These are phyloP conservation scores for Mycosphaerella sp. DNA, from an alignment of 2,329 filamentous ascomycete genomes.

Conservation along the genomic window DNA sequence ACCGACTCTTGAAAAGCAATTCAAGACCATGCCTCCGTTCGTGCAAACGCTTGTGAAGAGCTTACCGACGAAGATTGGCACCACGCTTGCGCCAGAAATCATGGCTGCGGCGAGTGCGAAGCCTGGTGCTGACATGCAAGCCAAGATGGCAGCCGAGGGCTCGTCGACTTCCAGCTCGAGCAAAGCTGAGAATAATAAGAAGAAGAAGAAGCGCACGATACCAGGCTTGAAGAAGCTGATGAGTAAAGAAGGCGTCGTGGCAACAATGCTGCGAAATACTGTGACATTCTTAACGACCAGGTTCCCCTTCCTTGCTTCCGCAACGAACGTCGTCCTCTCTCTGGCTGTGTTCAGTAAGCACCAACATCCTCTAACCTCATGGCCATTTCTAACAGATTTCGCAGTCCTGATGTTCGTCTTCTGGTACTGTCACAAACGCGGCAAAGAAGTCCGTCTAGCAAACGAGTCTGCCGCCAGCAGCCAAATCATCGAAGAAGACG, in stretches of 20 bases:
- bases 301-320: conserved; percentile 78
- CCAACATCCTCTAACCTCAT: neutral
- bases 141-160: conserved; percentile 27
- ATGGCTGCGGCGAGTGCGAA: conserved; percentile 75
- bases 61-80: conserved; percentile 74
- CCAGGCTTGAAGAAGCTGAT: conserved; percentile 72
- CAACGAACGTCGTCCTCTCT: conserved; percentile 86
- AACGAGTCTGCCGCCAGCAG: conserved; percentile 13
- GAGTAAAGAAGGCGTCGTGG: conserved; percentile 79
- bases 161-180: conserved; percentile 37
- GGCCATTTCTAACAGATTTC: conserved; percentile 20
- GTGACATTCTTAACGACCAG: conserved; percentile 78
- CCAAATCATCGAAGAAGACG: conserved; percentile 19
- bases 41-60: conserved; percentile 81
- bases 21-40: conserved; percentile 63
- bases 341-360: conserved; percentile 76
- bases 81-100: conserved; percentile 70
- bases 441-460: conserved; percentile 71
- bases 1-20: conserved; percentile 57
- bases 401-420: conserved; percentile 83
- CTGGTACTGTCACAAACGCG: conserved; percentile 98
- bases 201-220: conserved; percentile 54
- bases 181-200: conserved; percentile 24
- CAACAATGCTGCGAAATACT: conserved; percentile 80
- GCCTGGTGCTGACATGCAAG: conserved; percentile 42